A percentile compares a stretch with the other conserved stretches of the same genome.
Evolutionary conservation across 495 filamentous ascomycete genomes (phyloP).

Genomic region (Neurospora tetraspora): DNA sequence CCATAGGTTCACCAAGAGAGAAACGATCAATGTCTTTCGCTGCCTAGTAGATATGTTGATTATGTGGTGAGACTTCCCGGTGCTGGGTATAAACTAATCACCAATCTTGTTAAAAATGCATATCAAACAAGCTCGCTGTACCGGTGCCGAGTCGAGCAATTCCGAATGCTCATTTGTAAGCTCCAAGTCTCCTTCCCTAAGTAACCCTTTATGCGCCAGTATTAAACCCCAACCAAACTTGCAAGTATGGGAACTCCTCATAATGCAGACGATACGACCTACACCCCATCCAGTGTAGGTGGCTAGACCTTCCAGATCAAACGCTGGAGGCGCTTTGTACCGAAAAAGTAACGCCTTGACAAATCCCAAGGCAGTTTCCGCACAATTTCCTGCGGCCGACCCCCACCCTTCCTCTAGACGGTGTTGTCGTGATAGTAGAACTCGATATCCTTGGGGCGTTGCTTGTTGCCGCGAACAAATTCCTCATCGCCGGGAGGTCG

Average conservation of each 20-base stretch:
- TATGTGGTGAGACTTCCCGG: not conserved
- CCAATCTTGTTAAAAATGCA: not conserved
- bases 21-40: not conserved
- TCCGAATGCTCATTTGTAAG: not conserved
- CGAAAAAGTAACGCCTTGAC: not conserved
- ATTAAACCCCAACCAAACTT: not conserved
- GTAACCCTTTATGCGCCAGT: not conserved
- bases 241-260: not conserved
- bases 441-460: constrained; percentile 71
- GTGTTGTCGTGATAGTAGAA: constrained; percentile 83
- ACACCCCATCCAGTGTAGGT: not conserved
- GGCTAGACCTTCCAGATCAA: not conserved
- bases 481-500: constrained; percentile 77
- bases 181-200: not conserved
- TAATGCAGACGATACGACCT: not conserved
- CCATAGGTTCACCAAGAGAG: not conserved
- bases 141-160: not conserved
- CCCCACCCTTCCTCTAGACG: constrained; percentile 39
- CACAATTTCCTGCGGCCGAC: not conserved
- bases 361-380: not conserved
- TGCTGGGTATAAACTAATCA: not conserved
- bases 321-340: not conserved
- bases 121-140: not conserved
- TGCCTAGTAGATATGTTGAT: not conserved
- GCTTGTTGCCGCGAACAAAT: constrained; percentile 69